These are phyloP conservation scores for Tephrocybe sp. DNA, from an alignment of 768 basidiomycete species.

Conservation along the genomic window DNA sequence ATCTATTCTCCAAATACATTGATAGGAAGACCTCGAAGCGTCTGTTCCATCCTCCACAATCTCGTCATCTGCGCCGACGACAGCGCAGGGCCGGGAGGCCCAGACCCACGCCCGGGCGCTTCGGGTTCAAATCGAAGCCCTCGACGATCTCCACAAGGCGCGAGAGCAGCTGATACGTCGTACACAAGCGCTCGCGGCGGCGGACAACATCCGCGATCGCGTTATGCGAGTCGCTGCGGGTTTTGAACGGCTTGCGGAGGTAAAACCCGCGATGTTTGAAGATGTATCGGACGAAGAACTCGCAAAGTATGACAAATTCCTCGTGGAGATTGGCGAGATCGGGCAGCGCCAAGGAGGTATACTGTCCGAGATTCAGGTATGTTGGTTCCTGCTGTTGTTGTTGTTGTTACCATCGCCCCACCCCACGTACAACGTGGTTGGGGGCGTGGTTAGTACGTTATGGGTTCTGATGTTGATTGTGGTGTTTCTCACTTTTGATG, in stretches of 20 bases:
- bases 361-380: conserved; percentile 68
- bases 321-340: conserved; percentile 55
- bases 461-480: neutral
- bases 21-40: conserved; percentile 63
- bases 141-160: conserved; percentile 68
- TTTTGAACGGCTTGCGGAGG: conserved; percentile 65
- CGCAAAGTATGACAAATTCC: conserved; percentile 76
- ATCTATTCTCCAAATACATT: neutral
- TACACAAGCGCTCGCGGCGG: conserved; percentile 57
- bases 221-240: conserved; percentile 67
- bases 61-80: conserved; percentile 27
- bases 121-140: conserved; percentile 72
- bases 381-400: conserved; percentile 13
- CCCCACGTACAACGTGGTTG: neutral
- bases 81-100: conserved; percentile 46
- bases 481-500: neutral
- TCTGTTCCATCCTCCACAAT: conserved; percentile 68
- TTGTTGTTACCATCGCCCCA: too few relatives aligned
- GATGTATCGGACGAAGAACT: conserved; percentile 78
- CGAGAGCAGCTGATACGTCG: conserved; percentile 64
- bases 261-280: conserved; percentile 87
- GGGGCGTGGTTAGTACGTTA: neutral
- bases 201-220: conserved; percentile 72
- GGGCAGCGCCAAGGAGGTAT: conserved; percentile 64
- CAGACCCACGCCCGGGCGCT: conserved; percentile 68